These are phyloP conservation scores for Lantana camara DNA, from an alignment of 257 asterid genomes.

Conservation along the genomic window DNA sequence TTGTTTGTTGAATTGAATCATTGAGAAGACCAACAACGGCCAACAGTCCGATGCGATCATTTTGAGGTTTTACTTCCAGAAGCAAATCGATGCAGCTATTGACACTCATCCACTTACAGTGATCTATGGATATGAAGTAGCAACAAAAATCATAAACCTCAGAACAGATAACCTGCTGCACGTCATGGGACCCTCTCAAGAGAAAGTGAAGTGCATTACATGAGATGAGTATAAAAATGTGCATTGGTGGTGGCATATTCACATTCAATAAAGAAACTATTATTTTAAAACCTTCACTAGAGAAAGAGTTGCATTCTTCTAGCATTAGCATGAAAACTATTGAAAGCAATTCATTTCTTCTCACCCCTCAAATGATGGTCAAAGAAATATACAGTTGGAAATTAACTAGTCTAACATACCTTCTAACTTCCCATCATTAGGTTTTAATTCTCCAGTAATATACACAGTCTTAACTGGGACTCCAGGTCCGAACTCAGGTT, in stretches of 20 bases:
- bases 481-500: slow-evolving; percentile 95
- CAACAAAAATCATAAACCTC: slow-evolving; percentile 28
- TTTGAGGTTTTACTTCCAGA: slow-evolving; percentile 54
- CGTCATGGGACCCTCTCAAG: not conserved
- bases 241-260: not conserved
- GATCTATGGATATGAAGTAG: slow-evolving; percentile 47
- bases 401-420: slow-evolving; percentile 41
- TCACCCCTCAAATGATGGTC: slow-evolving; percentile 8
- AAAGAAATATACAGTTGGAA: slow-evolving; percentile 3
- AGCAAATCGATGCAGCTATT: slow-evolving; percentile 60
- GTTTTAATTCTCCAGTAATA: slow-evolving; percentile 50
- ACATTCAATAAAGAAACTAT: too few species aligned
- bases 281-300: slow-evolving; percentile 1
- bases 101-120: slow-evolving; percentile 72
- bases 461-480: slow-evolving; percentile 59
- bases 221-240: not conserved
- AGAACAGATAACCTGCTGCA: not conserved
- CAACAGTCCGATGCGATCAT: slow-evolving; percentile 79
- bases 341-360: slow-evolving; percentile 1
- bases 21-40: slow-evolving; percentile 68
- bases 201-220: slow-evolving; percentile 2
- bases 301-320: not conserved
- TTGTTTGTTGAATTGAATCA: slow-evolving; percentile 40
- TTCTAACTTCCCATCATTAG: slow-evolving; percentile 43
- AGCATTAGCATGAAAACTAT: not conserved